A percentile compares a stretch with the other conserved stretches of the same genome.
phyloP scores from a whole-genome alignment of 257 asterid species.

The Solanum chmielewskii region DNA sequence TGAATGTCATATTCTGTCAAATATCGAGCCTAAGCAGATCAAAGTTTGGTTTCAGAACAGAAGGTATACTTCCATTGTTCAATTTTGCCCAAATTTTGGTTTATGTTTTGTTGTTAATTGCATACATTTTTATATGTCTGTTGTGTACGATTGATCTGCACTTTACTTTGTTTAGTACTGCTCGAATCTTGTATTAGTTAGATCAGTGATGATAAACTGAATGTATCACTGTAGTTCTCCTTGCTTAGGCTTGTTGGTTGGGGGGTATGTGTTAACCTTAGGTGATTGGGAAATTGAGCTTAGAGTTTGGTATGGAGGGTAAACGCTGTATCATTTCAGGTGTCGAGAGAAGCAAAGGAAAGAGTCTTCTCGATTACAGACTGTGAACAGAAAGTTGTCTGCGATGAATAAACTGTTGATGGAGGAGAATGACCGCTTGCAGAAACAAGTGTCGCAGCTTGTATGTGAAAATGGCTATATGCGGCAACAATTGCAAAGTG shows the following conservation, averaged over 20 bases:
- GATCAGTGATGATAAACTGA: background rate
- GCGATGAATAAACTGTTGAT: slow-evolving; percentile 89
- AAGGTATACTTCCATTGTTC: slow-evolving; percentile 27
- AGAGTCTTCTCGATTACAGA: slow-evolving; percentile 70
- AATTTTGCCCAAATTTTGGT: background rate
- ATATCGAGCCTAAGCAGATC: slow-evolving; percentile 90
- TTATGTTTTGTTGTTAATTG: background rate
- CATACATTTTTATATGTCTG: background rate
- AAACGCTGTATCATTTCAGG: slow-evolving; percentile 23
- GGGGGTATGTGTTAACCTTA: background rate
- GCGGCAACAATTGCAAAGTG: slow-evolving; percentile 75
- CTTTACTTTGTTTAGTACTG: background rate
- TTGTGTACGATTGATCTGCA: background rate
- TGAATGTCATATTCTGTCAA: slow-evolving; percentile 70
- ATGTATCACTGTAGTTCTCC: background rate
- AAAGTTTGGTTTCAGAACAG: slow-evolving; percentile 97
- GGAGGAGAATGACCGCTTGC: slow-evolving; percentile 97
- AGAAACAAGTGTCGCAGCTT: slow-evolving; percentile 89
- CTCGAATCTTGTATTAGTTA: background rate
- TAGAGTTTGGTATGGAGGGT: background rate
- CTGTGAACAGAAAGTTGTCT: slow-evolving; percentile 69
- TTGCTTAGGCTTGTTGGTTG: background rate
- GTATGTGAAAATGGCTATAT: slow-evolving; percentile 79
- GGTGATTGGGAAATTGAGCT: background rate
- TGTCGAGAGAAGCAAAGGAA: slow-evolving; percentile 93